Conservation (phyloP, 495 filamentous ascomycete genomes). For the Hypomontagnella monticulosa region DNA sequence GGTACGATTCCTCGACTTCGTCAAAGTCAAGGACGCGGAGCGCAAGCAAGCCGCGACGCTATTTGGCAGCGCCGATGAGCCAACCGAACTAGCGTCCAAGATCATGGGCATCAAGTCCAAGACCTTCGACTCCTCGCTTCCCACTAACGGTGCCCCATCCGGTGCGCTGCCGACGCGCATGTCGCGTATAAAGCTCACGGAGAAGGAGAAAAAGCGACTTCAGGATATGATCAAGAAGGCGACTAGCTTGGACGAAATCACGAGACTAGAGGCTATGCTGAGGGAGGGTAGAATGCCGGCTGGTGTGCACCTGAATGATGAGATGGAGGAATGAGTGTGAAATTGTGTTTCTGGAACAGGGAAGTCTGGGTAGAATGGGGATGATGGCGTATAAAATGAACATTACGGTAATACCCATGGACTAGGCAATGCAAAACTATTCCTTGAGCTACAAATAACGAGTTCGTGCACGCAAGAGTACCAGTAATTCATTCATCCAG, state of each 20-base stretch:
- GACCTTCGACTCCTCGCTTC: conserved; percentile 72
- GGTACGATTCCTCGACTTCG: conserved; percentile 92
- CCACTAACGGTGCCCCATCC: conserved; percentile 43
- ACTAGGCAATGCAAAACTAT: conserved; percentile 24
- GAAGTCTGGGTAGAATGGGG: not conserved
- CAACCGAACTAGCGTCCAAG: conserved; percentile 84
- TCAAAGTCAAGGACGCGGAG: conserved; percentile 88
- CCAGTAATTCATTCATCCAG: not conserved
- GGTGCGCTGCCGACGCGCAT: conserved; percentile 67
- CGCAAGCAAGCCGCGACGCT: conserved; percentile 76
- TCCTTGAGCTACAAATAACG: not conserved
- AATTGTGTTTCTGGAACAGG: not conserved
- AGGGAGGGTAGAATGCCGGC: conserved; percentile 85
- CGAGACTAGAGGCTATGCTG: conserved; percentile 81
- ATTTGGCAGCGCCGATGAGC: conserved; percentile 80
- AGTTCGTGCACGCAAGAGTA: not conserved
- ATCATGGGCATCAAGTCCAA: conserved; percentile 89
- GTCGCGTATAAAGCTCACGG: conserved; percentile 65
- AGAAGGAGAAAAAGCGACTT: conserved; percentile 49
- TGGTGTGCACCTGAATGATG: conserved; percentile 64
- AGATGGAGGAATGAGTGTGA: conserved; percentile 63
- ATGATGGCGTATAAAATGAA: conserved; percentile 23
- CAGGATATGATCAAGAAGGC: conserved; percentile 80
- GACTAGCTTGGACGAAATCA: conserved; percentile 85
- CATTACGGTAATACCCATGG: conserved; percentile 39